Percentiles rank a stretch among this genome's conserved stretches.
Conservation (phyloP, 2,329 filamentous ascomycete species). For the Penicillium sp. region DNA sequence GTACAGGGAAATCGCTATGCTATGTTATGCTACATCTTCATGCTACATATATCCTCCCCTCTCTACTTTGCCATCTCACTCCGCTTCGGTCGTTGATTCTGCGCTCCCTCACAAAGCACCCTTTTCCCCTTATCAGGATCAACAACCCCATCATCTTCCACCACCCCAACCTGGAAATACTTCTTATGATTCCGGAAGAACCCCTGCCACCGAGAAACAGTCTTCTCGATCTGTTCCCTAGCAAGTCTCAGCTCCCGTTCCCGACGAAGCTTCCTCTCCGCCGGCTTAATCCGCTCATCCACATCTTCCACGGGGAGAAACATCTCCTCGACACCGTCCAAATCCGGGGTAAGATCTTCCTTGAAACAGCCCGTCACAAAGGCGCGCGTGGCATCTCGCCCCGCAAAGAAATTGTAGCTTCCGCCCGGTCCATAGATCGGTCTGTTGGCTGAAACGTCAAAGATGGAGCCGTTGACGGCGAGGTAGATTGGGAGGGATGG, state of each 20-base stretch:
- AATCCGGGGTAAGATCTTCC: conserved; percentile 75
- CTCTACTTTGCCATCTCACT: conserved; percentile 26
- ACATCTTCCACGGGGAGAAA: conserved; percentile 65
- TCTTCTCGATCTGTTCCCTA: conserved; percentile 58
- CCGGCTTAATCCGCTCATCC: conserved; percentile 30
- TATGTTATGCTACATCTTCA: neutral
- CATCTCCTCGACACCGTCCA: conserved; percentile 82
- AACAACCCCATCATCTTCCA: conserved; percentile 52
- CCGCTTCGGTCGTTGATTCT: conserved; percentile 58
- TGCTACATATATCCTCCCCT: conserved; percentile 4
- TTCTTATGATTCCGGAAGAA: conserved; percentile 77
- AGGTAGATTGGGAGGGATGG: conserved; percentile 75
- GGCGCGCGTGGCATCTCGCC: conserved; percentile 76
- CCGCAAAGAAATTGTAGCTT: conserved; percentile 80
- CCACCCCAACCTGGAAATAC: conserved; percentile 73
- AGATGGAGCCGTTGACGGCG: conserved; percentile 67
- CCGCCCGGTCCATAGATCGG: conserved; percentile 72
- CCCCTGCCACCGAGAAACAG: conserved; percentile 72
- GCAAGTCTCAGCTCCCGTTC: conserved; percentile 63
- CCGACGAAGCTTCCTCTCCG: conserved; percentile 49
- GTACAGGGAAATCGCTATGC: neutral
- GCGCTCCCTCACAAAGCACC: conserved; percentile 65
- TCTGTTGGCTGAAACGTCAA: conserved; percentile 56
- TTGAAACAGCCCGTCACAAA: conserved; percentile 92
- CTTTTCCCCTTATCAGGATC: conserved; percentile 47